phyloP scores from a whole-genome alignment of 768 basidiomycete genomes.

The Leccinum longicurvipes region DNA sequence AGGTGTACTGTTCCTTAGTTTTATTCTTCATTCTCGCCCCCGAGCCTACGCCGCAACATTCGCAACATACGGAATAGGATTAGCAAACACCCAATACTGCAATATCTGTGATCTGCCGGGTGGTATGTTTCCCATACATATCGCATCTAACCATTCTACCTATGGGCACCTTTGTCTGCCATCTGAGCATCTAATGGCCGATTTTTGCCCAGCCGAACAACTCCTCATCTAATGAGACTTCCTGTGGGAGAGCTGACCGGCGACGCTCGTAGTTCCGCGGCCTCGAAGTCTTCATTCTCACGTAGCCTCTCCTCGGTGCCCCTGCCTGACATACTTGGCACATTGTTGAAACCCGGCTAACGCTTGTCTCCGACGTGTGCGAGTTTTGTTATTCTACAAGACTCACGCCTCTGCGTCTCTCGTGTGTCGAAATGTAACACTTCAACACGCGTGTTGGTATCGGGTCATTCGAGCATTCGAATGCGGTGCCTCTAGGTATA shows the following conservation, averaged over 20 bases:
- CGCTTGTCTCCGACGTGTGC: not conserved
- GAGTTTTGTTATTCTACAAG: not conserved
- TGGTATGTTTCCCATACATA: not conserved
- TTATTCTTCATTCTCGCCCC: not conserved
- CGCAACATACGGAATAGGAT: not conserved
- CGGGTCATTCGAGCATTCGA: not conserved
- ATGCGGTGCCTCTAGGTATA: conserved; percentile 7
- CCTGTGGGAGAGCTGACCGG: not conserved
- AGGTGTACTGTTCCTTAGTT: not conserved
- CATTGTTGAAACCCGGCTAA: not conserved
- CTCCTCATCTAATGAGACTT: not conserved
- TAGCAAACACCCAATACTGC: not conserved
- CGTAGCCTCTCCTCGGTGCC: not conserved
- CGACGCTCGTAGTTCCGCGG: not conserved
- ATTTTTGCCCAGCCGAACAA: not conserved
- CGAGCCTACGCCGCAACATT: not conserved
- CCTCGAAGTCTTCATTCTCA: not conserved
- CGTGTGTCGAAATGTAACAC: not conserved
- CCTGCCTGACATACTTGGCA: not conserved
- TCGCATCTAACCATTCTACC: too few species aligned
- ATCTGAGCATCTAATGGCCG: not conserved
- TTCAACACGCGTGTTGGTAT: not conserved
- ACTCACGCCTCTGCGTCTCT: not conserved
- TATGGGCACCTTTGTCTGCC: too few species aligned
- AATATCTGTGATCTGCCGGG: not conserved